Conservation (phyloP, 139 green algal genomes). For the Chlorella sp. region DNA sequence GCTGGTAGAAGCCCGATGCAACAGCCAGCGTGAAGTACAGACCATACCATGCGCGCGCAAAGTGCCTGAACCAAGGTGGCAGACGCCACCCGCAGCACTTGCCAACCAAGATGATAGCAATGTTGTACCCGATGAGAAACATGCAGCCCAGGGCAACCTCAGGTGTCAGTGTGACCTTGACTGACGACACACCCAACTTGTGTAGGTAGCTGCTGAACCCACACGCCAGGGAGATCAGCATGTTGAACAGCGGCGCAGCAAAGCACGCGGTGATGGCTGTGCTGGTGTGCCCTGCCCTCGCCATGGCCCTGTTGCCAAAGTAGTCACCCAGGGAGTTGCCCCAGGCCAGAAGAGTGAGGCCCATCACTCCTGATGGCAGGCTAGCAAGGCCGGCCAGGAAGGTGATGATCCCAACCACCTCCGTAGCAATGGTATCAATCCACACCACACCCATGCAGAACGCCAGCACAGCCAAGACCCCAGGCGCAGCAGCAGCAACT, state of each 20-base stretch:
- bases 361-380: conserved; percentile 58
- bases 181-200: conserved; percentile 8
- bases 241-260: conserved; percentile 86
- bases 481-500: conserved; percentile 47
- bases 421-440: conserved; percentile 50
- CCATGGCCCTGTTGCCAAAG: conserved; percentile 76
- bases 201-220: conserved; percentile 54
- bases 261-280: conserved; percentile 91
- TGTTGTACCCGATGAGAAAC: not conserved
- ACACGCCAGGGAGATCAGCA: conserved; percentile 63
- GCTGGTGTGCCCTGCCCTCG: conserved; percentile 39
- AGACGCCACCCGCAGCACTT: too few species aligned
- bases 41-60: too few species aligned
- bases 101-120: too few species aligned
- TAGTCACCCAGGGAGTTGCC: conserved; percentile 82
- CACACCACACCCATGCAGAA: conserved; percentile 78
- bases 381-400: conserved; percentile 51
- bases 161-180: not conserved
- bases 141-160: not conserved
- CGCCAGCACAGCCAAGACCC: conserved; percentile 46
- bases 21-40: too few species aligned
- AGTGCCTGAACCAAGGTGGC: too few species aligned
- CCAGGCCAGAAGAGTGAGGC: conserved; percentile 84
- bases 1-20: too few species aligned
- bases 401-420: conserved; percentile 60